Percentiles rank a stretch among this genome's conserved stretches.
Conservation (phyloP, 345 rosid genomes). For the Melaleuca alternifolia region DNA sequence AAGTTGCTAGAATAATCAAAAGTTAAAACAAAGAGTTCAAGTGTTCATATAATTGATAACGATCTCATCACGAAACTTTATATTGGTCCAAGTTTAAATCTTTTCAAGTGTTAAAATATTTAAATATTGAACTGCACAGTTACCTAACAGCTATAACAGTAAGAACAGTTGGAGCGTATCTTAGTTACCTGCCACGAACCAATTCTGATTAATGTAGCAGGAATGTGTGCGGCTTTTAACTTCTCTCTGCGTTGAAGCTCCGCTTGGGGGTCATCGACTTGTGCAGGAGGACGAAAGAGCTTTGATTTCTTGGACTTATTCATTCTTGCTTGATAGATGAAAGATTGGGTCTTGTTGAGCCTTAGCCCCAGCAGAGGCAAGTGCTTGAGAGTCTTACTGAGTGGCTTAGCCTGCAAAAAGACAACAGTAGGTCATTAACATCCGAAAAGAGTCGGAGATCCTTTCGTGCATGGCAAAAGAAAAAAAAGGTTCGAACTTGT, state of each 20-base stretch:
- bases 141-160: background rate
- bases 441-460: background rate
- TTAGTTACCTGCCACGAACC: constrained; percentile 41
- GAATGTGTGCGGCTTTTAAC: constrained; percentile 29
- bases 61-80: background rate
- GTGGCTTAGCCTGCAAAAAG: background rate
- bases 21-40: background rate
- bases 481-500: background rate
- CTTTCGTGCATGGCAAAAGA: background rate
- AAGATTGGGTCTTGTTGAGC: background rate
- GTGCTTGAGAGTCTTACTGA: background rate
- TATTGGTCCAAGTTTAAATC: background rate
- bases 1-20: background rate
- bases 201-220: constrained; percentile 18
- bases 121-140: background rate
- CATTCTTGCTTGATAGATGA: background rate
- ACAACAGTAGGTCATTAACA: background rate
- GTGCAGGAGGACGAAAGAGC: background rate
- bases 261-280: background rate
- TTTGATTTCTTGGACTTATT: background rate
- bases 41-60: background rate
- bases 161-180: background rate
- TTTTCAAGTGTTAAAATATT: background rate
- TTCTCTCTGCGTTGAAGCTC: constrained; percentile 5
- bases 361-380: constrained; percentile 13